Percentiles rank a stretch among this genome's conserved stretches.
Conservation (phyloP, 208 protist genomes). For the Sergeia podlipaevii region DNA sequence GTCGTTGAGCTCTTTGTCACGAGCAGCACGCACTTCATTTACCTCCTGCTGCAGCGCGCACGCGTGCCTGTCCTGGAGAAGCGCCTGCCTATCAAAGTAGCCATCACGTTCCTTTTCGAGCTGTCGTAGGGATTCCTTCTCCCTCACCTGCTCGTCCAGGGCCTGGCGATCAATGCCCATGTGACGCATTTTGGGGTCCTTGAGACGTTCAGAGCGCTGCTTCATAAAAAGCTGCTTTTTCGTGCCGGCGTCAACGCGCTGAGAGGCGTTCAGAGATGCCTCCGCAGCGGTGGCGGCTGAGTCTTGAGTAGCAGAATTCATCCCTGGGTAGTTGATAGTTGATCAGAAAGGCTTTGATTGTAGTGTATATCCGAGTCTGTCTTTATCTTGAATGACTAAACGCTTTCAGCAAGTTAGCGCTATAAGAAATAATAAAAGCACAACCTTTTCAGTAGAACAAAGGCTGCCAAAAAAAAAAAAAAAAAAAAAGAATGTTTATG, state of each 20-base stretch:
- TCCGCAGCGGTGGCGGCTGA: conserved; percentile 4
- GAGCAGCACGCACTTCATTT: conserved; percentile 63
- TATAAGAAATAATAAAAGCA: no score
- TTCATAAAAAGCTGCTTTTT: conserved; percentile 87
- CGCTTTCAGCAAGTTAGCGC: no score
- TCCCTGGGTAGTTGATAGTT: neutral
- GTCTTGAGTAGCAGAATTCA: neutral
- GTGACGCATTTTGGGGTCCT: conserved; percentile 87
- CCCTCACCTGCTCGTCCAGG: conserved; percentile 88
- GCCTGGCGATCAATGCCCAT: conserved; percentile 92
- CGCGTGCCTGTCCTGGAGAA: conserved; percentile 89
- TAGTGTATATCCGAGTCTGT: neutral
- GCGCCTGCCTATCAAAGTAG: conserved; percentile 83
- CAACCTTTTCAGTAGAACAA: no score
- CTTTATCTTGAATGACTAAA: no score
- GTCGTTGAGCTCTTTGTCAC: conserved; percentile 79
- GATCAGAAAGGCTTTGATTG: neutral
- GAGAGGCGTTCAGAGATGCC: neutral
- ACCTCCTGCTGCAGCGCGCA: conserved; percentile 86
- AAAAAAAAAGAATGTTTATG: no score
- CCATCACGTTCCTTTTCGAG: conserved; percentile 86
- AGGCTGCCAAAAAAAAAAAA: no score
- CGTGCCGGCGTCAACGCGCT: conserved; percentile 12
- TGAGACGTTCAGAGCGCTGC: conserved; percentile 86
- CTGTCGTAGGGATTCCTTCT: conserved; percentile 78